These are phyloP conservation scores for Yamadazyma conglobata DNA, from an alignment of 1,139 yeast genomes.

Conservation along the genomic window DNA sequence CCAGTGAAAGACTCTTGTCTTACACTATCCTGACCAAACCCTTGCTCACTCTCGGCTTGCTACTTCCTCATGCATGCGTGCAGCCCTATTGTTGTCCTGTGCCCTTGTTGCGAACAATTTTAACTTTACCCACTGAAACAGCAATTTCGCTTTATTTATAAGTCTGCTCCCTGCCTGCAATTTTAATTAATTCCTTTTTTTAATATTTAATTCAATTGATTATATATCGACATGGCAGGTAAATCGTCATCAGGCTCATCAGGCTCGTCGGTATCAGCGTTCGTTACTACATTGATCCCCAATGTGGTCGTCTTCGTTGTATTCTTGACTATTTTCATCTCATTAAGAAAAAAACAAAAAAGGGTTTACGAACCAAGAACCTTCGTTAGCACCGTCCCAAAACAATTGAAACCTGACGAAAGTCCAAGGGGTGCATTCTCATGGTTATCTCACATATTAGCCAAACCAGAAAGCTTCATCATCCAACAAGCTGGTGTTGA, in stretches of 20 bases:
- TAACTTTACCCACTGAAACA: too few species aligned
- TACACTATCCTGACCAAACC: too few species aligned
- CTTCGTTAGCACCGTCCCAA: conserved; percentile 38
- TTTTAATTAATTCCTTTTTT: background rate
- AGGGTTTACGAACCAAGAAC: conserved; percentile 84
- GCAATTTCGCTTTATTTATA: too few species aligned
- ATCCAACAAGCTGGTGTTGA: conserved; percentile 82
- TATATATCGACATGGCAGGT: conserved; percentile 9
- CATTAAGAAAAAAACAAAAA: conserved; percentile 58
- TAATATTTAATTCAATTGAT: background rate
- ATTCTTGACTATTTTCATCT: conserved; percentile 56
- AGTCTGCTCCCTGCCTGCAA: too few species aligned
- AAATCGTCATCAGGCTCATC: too few species aligned
- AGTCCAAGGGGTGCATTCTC: conserved; percentile 53
- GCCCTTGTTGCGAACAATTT: too few species aligned
- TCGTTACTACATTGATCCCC: conserved; percentile 38
- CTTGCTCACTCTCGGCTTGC: too few species aligned
- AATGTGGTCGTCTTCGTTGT: conserved; percentile 48
- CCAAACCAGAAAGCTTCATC: conserved; percentile 61
- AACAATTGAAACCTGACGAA: conserved; percentile 46
- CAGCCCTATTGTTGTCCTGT: too few species aligned
- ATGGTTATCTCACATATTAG: conserved; percentile 53
- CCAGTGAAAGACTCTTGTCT: too few species aligned
- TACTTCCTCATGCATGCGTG: too few species aligned
- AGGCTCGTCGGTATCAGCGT: conserved; percentile 41